phyloP scores from a whole-genome alignment of 805 yeast genomes.

The Nakazawaea holstii region DNA sequence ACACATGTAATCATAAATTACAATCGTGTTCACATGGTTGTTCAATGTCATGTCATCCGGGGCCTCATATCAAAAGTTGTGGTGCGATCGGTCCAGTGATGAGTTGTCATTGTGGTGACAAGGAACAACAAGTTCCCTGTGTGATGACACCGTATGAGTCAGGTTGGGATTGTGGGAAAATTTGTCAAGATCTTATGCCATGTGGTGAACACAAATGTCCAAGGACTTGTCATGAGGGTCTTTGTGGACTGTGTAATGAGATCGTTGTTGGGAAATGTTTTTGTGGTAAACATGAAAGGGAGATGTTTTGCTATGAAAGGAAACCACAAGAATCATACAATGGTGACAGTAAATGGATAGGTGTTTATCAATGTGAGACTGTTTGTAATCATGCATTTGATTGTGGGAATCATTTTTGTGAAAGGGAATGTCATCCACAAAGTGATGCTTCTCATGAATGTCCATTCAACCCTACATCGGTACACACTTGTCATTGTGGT shows the following conservation, averaged over 20 bases:
- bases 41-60: conserved; percentile 77
- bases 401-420: conserved; percentile 60
- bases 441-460: conserved; percentile 35
- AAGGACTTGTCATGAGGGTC: conserved; percentile 67
- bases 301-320: conserved; percentile 39
- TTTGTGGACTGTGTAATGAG: conserved; percentile 71
- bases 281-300: conserved; percentile 57
- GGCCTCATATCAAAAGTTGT: conserved; percentile 74
- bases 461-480: conserved; percentile 52
- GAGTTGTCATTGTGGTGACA: conserved; percentile 71
- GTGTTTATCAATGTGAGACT: conserved; percentile 43
- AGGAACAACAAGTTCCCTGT: conserved; percentile 64
- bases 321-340: conserved; percentile 28
- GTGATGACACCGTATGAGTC: conserved; percentile 57
- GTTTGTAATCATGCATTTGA: conserved; percentile 43
- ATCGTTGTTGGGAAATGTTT: conserved; percentile 52
- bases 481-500: conserved; percentile 80
- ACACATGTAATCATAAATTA: conserved; percentile 59
- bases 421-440: conserved; percentile 47
- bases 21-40: conserved; percentile 69
- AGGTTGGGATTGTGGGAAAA: conserved; percentile 64
- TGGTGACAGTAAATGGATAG: conserved; percentile 35
- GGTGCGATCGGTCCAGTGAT: conserved; percentile 71
- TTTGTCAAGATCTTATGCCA: conserved; percentile 60
- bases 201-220: conserved; percentile 68